Base-by-base conservation (phyloP, 176 grass and related monocot genomes). In the Triticum turgidum region DNA sequence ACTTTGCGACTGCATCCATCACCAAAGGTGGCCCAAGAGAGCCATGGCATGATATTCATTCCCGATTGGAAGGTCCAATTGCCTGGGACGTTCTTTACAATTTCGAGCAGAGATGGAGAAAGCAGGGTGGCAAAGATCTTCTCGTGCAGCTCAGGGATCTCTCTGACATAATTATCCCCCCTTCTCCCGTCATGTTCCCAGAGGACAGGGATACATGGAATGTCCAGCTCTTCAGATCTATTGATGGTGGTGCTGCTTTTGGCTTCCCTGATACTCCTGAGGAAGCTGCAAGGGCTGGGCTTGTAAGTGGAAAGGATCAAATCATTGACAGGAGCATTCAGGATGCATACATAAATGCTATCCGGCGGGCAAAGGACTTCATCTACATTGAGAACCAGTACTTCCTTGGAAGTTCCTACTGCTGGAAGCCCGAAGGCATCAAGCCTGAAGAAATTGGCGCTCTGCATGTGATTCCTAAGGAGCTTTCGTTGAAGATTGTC, bases 301-400 rank as follows among this genome's bases (percentile, higher is more conserved):
- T 97, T 77, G 88, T 97, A 32, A 94, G 90, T 15, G 94, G 94
- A 68, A 97, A 97, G 90, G 92, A 97, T 80, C 89, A 97, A 80
- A 92, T 94, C 86, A 94, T 97, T 62, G 94, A 94, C 45, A 73
- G 92, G 75, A 97, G 94, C 69, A 94, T 94, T 59, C 94, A 94
- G 85, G 92, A 97, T 84, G 94, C 94, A 22, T 97, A 97, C 84
- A 89, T 97, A 45, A 65, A 94, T 32, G 92, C 92, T 35, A 97
- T 97, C 25, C 81, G 88, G 9, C 88, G 94, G 89, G 94, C 92
- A 1, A 97, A 94, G 84, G 83, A 94, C 51, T 97, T 97, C 59
- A 97, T 97, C 81, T 97, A 97, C 69, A 97, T 97, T 80, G 92
- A 97, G 86, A 97, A 97, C 54, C 90, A 97, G 61, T 94, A 97